A percentile compares a stretch with the other conserved stretches of the same genome.
These are phyloP conservation scores for Phytophthora europaea DNA, from an alignment of 352 stramenopile species.

Conservation along the genomic window DNA sequence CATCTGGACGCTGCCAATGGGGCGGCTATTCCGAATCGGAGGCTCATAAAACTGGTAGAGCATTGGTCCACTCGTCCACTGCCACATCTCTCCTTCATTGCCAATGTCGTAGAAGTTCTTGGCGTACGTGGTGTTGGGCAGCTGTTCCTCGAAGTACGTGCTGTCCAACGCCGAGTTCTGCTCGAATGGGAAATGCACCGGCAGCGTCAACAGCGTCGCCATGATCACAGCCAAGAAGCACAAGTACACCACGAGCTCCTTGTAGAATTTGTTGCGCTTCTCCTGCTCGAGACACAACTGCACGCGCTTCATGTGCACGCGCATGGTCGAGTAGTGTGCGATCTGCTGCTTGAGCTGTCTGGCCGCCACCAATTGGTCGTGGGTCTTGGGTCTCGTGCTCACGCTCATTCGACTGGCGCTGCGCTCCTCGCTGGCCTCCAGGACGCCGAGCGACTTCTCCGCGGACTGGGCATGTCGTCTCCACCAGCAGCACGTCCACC, in stretches of 20 bases:
- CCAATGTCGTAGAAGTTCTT: conserved; percentile 80
- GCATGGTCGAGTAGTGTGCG: conserved; percentile 81
- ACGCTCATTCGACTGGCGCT: conserved; percentile 25
- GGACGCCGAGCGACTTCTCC: conserved; percentile 13
- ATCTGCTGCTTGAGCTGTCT: conserved; percentile 65
- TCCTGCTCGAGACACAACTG: conserved; percentile 84
- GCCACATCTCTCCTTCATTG: conserved; percentile 76
- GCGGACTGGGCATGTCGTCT: background rate
- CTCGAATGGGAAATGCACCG: conserved; percentile 80
- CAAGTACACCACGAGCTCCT: conserved; percentile 80
- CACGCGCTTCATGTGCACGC: conserved; percentile 88
- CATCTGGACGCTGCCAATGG: conserved; percentile 73
- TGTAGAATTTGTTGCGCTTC: conserved; percentile 88
- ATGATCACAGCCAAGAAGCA: conserved; percentile 75
- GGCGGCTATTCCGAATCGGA: conserved; percentile 68
- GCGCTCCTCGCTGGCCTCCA: conserved; percentile 30
- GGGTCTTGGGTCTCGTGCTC: conserved; percentile 32
- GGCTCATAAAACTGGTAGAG: conserved; percentile 79
- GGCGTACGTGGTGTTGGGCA: conserved; percentile 60
- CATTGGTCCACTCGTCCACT: conserved; percentile 73
- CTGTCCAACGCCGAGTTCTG: conserved; percentile 69
- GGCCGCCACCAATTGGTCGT: conserved; percentile 52
- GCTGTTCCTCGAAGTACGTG: conserved; percentile 78
- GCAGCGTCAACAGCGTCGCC: conserved; percentile 68
- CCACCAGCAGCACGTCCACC: conserved; percentile 28